Conservation (phyloP, 2,329 filamentous ascomycete genomes). For the Diaporthe citriasiana region DNA sequence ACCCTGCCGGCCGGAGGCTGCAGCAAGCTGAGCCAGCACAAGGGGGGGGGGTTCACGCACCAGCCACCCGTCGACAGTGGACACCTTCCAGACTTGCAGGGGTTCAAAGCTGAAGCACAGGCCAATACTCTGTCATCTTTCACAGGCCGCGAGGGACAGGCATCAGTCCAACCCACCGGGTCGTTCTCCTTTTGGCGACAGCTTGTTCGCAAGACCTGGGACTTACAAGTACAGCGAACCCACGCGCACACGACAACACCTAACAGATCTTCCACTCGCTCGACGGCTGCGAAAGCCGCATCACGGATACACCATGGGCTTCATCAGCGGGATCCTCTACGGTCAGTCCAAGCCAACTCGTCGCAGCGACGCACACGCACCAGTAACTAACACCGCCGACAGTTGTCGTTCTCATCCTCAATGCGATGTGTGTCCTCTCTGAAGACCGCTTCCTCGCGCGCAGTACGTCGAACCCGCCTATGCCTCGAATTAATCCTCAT, state of each 20-base stretch:
- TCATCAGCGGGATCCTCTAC: conserved; percentile 81
- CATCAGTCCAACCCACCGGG: not conserved
- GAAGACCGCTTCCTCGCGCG: conserved; percentile 94
- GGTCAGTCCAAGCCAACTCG: conserved; percentile 58
- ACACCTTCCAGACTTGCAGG: conserved; percentile 20
- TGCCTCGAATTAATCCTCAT: not conserved
- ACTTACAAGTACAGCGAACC: conserved; percentile 15
- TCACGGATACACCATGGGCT: conserved; percentile 68
- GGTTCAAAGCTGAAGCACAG: conserved; percentile 30
- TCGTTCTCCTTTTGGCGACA: conserved; percentile 32
- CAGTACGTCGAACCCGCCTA: conserved; percentile 67
- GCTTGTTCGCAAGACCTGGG: conserved; percentile 21
- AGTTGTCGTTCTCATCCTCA: conserved; percentile 90
- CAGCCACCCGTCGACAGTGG: conserved; percentile 13
- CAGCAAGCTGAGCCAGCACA: conserved; percentile 19
- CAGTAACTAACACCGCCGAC: conserved; percentile 34
- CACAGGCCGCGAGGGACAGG: not conserved
- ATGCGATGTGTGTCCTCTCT: conserved; percentile 92
- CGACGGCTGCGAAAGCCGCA: conserved; percentile 37
- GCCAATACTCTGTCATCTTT: conserved; percentile 31
- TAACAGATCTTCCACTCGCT: not conserved
- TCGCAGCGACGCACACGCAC: conserved; percentile 11
- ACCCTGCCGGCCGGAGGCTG: conserved; percentile 40
- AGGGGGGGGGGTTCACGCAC: not conserved
- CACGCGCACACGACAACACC: not conserved